phyloP scores from a whole-genome alignment of 306 rosid species.

The Gastrolobium bilobum region DNA sequence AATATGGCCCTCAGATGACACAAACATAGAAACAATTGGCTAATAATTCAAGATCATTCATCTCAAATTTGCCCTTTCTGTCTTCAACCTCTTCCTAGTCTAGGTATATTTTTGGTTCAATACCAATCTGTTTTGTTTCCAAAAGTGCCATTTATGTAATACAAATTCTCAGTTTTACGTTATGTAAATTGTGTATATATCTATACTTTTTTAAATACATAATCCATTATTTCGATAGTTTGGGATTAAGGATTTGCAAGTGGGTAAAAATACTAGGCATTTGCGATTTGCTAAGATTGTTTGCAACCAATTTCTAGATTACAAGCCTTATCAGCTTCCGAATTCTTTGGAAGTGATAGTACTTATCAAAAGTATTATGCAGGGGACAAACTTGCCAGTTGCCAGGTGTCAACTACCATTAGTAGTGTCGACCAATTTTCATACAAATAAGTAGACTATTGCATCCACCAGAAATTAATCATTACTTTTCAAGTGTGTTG shows the following conservation, averaged over 20 bases:
- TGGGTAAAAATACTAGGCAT: not conserved
- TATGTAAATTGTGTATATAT: constrained; percentile 58
- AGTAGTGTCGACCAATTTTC: not conserved
- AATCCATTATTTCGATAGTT: constrained; percentile 35
- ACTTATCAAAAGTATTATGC: not conserved
- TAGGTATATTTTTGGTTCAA: constrained; percentile 49
- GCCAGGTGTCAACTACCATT: not conserved
- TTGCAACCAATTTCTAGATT: not conserved
- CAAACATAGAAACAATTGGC: constrained; percentile 89
- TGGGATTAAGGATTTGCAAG: constrained; percentile 14
- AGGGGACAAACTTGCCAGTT: not conserved
- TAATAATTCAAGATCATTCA: constrained; percentile 44
- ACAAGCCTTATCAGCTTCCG: not conserved
- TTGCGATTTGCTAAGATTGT: too few species aligned
- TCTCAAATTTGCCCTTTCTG: constrained; percentile 30
- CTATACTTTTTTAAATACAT: constrained; percentile 31
- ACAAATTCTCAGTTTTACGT: constrained; percentile 30
- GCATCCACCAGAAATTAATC: too few species aligned
- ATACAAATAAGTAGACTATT: not conserved
- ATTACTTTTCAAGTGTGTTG: too few species aligned
- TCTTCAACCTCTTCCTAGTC: constrained; percentile 47
- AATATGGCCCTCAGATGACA: constrained; percentile 98
- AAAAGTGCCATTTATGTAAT: constrained; percentile 42
- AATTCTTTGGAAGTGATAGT: not conserved
- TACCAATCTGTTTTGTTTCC: constrained; percentile 41